Conservation (phyloP, 192 early-diverging fungal genomes). For the Dissophora ornata region DNA sequence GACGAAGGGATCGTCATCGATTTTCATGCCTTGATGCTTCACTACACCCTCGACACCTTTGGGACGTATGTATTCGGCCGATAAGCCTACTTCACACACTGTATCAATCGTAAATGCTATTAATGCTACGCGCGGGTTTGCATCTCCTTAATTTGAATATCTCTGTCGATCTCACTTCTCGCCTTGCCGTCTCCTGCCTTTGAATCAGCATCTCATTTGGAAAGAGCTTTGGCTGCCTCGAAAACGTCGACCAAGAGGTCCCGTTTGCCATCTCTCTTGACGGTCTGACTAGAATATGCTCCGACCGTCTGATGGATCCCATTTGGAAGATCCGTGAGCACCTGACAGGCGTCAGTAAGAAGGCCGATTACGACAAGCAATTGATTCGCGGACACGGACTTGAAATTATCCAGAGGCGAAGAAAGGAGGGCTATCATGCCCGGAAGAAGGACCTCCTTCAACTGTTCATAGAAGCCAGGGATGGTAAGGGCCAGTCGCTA, state of each 20-base stretch:
- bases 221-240: slow-evolving; percentile 38
- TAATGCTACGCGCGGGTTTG: too few species aligned
- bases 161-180: background rate
- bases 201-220: slow-evolving; percentile 33
- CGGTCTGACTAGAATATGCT: slow-evolving; percentile 25
- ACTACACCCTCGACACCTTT: slow-evolving; percentile 26
- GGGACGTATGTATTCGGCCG: slow-evolving; percentile 24
- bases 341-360: slow-evolving; percentile 17
- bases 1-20: slow-evolving; percentile 32
- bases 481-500: slow-evolving; percentile 40
- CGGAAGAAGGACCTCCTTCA: slow-evolving; percentile 44
- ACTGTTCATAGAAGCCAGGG: slow-evolving; percentile 50
- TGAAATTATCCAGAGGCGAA: slow-evolving; percentile 36
- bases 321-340: slow-evolving; percentile 36
- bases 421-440: slow-evolving; percentile 10
- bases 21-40: slow-evolving; percentile 49
- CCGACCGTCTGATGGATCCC: slow-evolving; percentile 22
- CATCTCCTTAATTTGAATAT: too few species aligned
- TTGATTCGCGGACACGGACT: slow-evolving; percentile 9
- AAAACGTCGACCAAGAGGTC: slow-evolving; percentile 1
- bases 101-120: too few species aligned
- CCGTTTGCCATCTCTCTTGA: slow-evolving; percentile 63
- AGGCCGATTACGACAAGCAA: slow-evolving; percentile 6
- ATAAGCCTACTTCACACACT: background rate
- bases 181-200: background rate